phyloP scores from a whole-genome alignment of 129 eudicot genomes.

The Silybum marianum region DNA sequence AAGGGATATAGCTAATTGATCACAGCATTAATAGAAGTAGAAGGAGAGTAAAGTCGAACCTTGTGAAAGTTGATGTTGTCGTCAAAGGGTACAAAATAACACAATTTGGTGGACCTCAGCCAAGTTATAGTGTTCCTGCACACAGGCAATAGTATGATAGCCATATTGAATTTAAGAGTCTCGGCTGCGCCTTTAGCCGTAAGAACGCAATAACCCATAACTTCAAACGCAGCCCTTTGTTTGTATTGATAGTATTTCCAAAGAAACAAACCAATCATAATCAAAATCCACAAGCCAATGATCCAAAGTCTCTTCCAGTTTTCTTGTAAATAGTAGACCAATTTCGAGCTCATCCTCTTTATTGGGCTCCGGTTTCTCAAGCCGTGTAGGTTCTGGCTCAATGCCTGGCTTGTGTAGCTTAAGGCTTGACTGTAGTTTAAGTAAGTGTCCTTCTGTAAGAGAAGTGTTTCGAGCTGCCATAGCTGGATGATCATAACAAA shows the following conservation, averaged over 20 bases:
- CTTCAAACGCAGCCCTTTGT: slow-evolving; percentile 66
- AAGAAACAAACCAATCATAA: slow-evolving; percentile 72
- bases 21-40: not conserved
- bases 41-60: slow-evolving; percentile 36
- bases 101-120: slow-evolving; percentile 85
- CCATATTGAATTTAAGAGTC: slow-evolving; percentile 94
- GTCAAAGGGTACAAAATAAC: slow-evolving; percentile 71
- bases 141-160: slow-evolving; percentile 81
- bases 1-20: not conserved
- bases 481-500: slow-evolving; percentile 55
- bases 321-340: slow-evolving; percentile 68
- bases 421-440: slow-evolving; percentile 96
- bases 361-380: slow-evolving; percentile 64
- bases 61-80: slow-evolving; percentile 99
- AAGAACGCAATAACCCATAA: slow-evolving; percentile 94
- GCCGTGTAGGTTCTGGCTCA: slow-evolving; percentile 89
- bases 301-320: slow-evolving; percentile 96
- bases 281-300: slow-evolving; percentile 64
- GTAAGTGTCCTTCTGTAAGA: slow-evolving; percentile 93
- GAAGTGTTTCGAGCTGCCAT: slow-evolving; percentile 99
- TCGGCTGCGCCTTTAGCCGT: slow-evolving; percentile 99
- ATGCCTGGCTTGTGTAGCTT: slow-evolving; percentile 98
- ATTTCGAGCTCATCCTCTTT: slow-evolving; percentile 58
- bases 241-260: slow-evolving; percentile 91
- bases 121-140: slow-evolving; percentile 95